Evolutionary conservation across 164 flowering plant genomes (phyloP).

Genomic region (Annona squamosa): DNA sequence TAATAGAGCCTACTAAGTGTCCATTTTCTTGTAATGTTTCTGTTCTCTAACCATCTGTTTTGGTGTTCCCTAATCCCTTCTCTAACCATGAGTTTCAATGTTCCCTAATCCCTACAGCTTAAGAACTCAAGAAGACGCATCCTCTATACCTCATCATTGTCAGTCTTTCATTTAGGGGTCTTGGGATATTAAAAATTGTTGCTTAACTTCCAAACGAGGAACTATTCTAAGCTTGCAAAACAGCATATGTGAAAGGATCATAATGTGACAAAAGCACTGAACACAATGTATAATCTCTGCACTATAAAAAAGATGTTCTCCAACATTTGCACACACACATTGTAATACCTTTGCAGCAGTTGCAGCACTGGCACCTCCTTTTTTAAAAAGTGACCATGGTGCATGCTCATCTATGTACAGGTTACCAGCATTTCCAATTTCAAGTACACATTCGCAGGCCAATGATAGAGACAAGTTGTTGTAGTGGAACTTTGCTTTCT

Average conservation of each 20-base stretch:
- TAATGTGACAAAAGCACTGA: not conserved
- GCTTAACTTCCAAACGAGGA: not conserved
- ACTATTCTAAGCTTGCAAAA: not conserved
- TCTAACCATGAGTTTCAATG: no score
- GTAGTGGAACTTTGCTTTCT: constrained; percentile 57
- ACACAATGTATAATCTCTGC: not conserved
- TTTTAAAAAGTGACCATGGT: constrained; percentile 90
- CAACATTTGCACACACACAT: not conserved
- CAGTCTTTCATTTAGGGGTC: not conserved
- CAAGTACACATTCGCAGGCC: constrained; percentile 87
- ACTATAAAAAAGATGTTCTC: not conserved
- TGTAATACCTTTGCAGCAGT: constrained; percentile 75
- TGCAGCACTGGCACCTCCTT: constrained; percentile 77
- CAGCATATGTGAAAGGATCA: not conserved
- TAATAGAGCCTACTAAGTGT: not conserved
- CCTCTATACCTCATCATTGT: not conserved
- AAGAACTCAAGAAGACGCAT: not conserved
- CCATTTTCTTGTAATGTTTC: no score
- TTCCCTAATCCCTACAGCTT: not conserved
- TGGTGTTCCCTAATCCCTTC: no score
- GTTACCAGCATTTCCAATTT: constrained; percentile 89
- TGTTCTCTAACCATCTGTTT: no score
- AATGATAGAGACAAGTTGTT: constrained; percentile 66
- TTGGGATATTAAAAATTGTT: no score
- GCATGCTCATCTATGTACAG: constrained; percentile 75